Base-by-base conservation (phyloP, 768 basidiomycete species). In the Phylloporus sp. region DNA sequence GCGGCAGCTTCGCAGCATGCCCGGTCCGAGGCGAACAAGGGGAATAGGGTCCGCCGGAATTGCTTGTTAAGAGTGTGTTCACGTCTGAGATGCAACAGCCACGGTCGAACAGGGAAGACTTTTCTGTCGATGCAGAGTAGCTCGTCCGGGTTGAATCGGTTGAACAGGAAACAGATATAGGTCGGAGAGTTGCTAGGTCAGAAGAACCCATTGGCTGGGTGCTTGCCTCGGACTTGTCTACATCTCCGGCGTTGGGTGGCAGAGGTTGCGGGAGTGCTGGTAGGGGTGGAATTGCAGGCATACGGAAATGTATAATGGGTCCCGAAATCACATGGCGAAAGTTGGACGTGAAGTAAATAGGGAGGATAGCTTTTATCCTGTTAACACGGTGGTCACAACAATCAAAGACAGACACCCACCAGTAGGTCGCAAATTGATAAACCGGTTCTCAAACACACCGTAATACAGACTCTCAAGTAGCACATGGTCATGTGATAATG, bases 371-470 rank as follows among this genome's bases (percentile, higher is more conserved):
- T 86, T 57, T 56, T 28, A 34, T 53, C 38, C 40, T 28, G 26
- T 59, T 10, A 67, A 29, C 22, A 52, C 16, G 38, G 39, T 8
- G 22, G 23, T 38, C 42, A 49, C 10, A 22, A 23, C 16, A 35
- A 22, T 20, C 5, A 34, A 46, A 31, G 23, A 40, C 6, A n/a
- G 10, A 32, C 27, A 64, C 77, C 60, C 62, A 83, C 86, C 81
- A 53, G 82, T 84, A 23, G 87, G 87, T 51, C 75, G 80, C 56
- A 78, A 70, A 61, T 88, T 88, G 58, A 89, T 84, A 58, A 88
- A 88, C 6, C 86, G 78, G 54, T 78, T 79, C 58, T 83, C 81
- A 60, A 83, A 88, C 34, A 88, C 80, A 55, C 84, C 78, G 54
- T 76, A 75, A 66, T 78, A 82, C 48, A 89, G 70, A 15, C 79